Conservation (phyloP, 805 yeast genomes). For the Tanozyma kutaoensis region DNA sequence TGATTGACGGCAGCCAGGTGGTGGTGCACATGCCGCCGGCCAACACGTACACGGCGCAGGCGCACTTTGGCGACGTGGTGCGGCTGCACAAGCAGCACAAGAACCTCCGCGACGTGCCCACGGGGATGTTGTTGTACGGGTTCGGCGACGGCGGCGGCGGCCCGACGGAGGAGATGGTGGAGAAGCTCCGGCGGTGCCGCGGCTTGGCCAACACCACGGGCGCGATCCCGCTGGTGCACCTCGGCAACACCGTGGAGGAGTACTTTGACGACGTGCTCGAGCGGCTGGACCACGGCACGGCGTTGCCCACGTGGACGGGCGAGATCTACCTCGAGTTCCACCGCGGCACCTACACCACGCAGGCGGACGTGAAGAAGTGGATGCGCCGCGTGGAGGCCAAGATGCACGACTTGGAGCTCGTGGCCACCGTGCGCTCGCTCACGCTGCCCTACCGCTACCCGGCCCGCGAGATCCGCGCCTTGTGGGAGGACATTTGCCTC, state of each 20-base stretch:
- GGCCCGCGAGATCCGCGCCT: slow-evolving; percentile 40
- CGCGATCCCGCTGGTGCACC: slow-evolving; percentile 65
- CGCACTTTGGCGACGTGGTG: slow-evolving; percentile 85
- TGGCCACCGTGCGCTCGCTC: slow-evolving; percentile 68
- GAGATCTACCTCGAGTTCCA: slow-evolving; percentile 92
- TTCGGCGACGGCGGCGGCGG: slow-evolving; percentile 99
- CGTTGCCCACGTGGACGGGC: slow-evolving; percentile 81
- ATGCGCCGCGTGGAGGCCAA: slow-evolving; percentile 67
- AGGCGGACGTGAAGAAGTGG: slow-evolving; percentile 70
- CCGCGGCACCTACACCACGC: slow-evolving; percentile 94
- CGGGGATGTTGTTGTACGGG: slow-evolving; percentile 75
- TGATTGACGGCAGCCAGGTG: slow-evolving; percentile 87
- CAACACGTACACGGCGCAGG: slow-evolving; percentile 87
- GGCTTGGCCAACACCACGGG: slow-evolving; percentile 78
- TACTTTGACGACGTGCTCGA: slow-evolving; percentile 58
- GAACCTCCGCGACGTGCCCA: slow-evolving; percentile 66
- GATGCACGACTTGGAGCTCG: slow-evolving; percentile 74
- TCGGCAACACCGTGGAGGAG: slow-evolving; percentile 69
- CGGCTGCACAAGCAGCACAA: slow-evolving; percentile 74
- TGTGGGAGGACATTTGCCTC: slow-evolving; percentile 83
- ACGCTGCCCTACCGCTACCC: slow-evolving; percentile 57
- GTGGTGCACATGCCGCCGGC: slow-evolving; percentile 97
- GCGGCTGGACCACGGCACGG: slow-evolving; percentile 49
- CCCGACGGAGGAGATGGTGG: slow-evolving; percentile 87
- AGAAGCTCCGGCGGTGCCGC: slow-evolving; percentile 81